A percentile compares a stretch with the other conserved stretches of the same genome.
Evolutionary conservation across 805 yeast species (phyloP).

Genomic region (Spathaspora sp.): DNA sequence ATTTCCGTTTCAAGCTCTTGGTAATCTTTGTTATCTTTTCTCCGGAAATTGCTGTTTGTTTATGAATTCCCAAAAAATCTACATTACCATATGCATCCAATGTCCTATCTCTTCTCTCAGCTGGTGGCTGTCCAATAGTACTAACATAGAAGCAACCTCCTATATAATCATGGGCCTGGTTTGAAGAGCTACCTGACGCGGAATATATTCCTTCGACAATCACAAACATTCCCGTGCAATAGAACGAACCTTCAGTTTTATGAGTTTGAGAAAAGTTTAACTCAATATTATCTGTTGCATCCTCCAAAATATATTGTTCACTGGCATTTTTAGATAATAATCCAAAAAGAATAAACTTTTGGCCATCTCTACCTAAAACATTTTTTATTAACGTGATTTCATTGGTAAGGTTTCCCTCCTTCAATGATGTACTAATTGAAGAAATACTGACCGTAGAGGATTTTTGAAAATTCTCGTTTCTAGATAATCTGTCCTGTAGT

Average conservation of each 20-base stretch:
- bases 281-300: conserved; percentile 70
- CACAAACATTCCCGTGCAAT: conserved; percentile 71
- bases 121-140: conserved; percentile 81
- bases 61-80: conserved; percentile 56
- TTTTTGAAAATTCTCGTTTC: conserved; percentile 74
- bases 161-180: conserved; percentile 24
- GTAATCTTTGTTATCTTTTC: conserved; percentile 52
- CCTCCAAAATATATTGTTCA: conserved; percentile 78
- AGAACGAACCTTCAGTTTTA: conserved; percentile 63
- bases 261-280: conserved; percentile 61
- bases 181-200: conserved; percentile 48
- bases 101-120: conserved; percentile 67
- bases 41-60: conserved; percentile 28
- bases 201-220: conserved; percentile 84
- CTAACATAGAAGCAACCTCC: conserved; percentile 64
- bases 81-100: conserved; percentile 72
- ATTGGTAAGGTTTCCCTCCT: conserved; percentile 11
- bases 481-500: conserved; percentile 62
- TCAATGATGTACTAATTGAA: conserved; percentile 31
- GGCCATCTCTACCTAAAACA: conserved; percentile 79
- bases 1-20: conserved; percentile 49
- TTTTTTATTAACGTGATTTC: conserved; percentile 74
- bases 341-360: conserved; percentile 75
- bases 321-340: conserved; percentile 57
- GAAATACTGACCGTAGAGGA: conserved; percentile 41